phyloP scores from a whole-genome alignment of 2,329 filamentous ascomycete species.

The Venturia carpophila region DNA sequence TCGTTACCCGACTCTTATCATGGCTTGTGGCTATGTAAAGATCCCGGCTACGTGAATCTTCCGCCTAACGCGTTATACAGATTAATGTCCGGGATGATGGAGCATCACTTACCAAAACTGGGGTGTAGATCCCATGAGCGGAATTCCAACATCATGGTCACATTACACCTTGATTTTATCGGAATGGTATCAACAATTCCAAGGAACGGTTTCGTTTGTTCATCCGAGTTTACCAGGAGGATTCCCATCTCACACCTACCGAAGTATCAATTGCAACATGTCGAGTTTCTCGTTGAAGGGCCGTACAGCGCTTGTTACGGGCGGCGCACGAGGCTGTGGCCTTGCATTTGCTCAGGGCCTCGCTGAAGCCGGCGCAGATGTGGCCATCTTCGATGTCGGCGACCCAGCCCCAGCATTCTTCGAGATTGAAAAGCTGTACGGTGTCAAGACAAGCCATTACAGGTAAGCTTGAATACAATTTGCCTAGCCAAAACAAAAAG shows the following conservation, averaged over 20 bases:
- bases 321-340: conserved; percentile 80
- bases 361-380: conserved; percentile 76
- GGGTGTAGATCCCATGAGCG: not conserved
- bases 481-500: not conserved
- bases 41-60: not conserved
- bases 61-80: not conserved
- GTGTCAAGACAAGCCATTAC: conserved; percentile 22
- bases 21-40: not conserved
- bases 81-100: not conserved
- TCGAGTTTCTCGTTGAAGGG: conserved; percentile 73
- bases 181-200: not conserved
- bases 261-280: conserved; percentile 1
- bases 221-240: not conserved
- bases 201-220: not conserved
- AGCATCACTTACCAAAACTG: not conserved
- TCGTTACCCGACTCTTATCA: not conserved
- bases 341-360: conserved; percentile 89
- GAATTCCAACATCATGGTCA: not conserved
- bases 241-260: too few relatives aligned
- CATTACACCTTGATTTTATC: not conserved
- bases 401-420: conserved; percentile 45
- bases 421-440: conserved; percentile 15
- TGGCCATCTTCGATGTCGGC: conserved; percentile 91
- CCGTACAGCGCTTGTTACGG: conserved; percentile 77
- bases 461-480: conserved; percentile 12